Evolutionary conservation across 2,329 filamentous ascomycete genomes (phyloP).

Genomic region (Ceratocystis cacaofunesta): DNA sequence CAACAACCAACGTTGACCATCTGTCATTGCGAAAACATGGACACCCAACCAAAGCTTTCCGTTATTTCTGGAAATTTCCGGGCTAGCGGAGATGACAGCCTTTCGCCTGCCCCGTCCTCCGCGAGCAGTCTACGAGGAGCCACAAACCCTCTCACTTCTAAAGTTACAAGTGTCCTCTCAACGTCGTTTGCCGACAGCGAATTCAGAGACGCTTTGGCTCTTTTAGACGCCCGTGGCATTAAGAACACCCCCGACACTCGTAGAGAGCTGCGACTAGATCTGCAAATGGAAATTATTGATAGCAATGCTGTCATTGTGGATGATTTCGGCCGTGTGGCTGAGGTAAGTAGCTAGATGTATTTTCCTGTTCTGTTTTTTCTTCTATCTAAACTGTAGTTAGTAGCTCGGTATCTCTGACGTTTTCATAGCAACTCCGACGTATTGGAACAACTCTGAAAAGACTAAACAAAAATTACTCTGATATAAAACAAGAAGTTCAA

Average conservation of each 20-base stretch:
- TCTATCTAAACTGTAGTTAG: not conserved
- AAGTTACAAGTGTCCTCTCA: constrained; percentile 73
- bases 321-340: constrained; percentile 79
- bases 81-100: constrained; percentile 7
- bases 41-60: constrained; percentile 4
- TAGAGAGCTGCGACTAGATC: constrained; percentile 62
- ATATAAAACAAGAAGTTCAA: constrained; percentile 64
- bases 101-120: constrained; percentile 21
- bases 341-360: constrained; percentile 39
- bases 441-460: constrained; percentile 66
- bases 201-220: constrained; percentile 67
- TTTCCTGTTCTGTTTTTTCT: not conserved
- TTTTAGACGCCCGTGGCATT: constrained; percentile 58
- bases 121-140: constrained; percentile 22
- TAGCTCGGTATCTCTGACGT: not conserved
- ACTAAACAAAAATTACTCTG: constrained; percentile 64
- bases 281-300: constrained; percentile 84
- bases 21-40: constrained; percentile 6
- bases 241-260: constrained; percentile 65
- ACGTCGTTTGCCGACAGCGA: constrained; percentile 86
- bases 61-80: not conserved
- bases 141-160: constrained; percentile 53
- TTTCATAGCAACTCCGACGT: constrained; percentile 60
- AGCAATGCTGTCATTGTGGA: constrained; percentile 79
- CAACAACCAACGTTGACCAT: not conserved